Evolutionary conservation across 2,329 filamentous ascomycete species (phyloP), one percentile per base, ranked within the genome.

Genomic region (Septoria petroselini): DNA sequence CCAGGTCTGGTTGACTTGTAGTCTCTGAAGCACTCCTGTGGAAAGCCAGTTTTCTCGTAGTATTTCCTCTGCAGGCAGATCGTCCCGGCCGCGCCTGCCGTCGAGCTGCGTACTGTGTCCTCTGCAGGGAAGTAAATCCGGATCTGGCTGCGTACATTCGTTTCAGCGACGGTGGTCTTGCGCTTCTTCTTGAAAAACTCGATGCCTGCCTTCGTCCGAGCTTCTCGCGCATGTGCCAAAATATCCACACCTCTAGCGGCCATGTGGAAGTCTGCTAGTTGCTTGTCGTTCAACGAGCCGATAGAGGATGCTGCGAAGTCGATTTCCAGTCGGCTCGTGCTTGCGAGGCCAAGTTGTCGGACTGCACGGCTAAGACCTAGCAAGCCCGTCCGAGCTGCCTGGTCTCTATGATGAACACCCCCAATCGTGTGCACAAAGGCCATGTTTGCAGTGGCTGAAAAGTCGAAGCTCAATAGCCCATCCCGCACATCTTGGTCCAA

Each of bases 261-360:
- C 38, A 77, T 69, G 59, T 82, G 80, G 3, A 87, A 70, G 17
- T 73, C 72, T 46, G 70, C 69, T 31, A 96, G 68, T 52, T 94
- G 82, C 5, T 80, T 77, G 34, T 79, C 74, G 45, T 83, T 89
- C 34, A 97, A 65, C 7, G 82, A 82, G 14, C 91, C 93, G 4
- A 97, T 71, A 0, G 91, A 96, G 0, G 91, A 88, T 18, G 86
- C 80, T 48, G 90, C 76, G 57, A 86, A 86, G 67, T 95, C 89
- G 42, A 67, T 54, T 34, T 66, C 53, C 3, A 65, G 51, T 23
- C 59, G 49, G 17, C 50, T 41, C 11, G 52, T 54, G 1, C 48
- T 71, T 68, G 42, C 18, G 37, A 91, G 72, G 1, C 83, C 81
- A 12, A 95, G 75, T 7, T 76, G 68, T 48, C 71, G 72, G 29